Evolutionary conservation across 176 grass and related monocot genomes (phyloP), one percentile per base, ranked within the genome.

Genomic region (Alopecurus myosuroides): DNA sequence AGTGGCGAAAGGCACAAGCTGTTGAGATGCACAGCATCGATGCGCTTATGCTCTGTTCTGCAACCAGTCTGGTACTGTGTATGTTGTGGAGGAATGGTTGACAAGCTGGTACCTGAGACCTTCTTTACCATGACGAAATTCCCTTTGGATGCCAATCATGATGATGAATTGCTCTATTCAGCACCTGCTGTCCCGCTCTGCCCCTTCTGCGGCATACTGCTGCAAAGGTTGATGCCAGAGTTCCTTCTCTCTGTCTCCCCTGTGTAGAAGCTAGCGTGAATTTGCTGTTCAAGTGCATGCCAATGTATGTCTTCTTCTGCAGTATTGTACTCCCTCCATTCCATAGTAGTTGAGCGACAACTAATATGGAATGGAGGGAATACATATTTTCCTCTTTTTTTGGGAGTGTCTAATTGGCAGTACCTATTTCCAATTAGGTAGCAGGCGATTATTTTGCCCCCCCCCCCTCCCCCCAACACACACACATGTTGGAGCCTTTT

Each of bases 191-290:
- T 61, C 28, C 84, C 93, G 12, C 39, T 77, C 15, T 92, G 93
- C 33, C 93, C 93, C 25, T 88, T 90, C 26, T 92, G 93, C 36
- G 89, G 90, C 52, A 77, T 94, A 83, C 63, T 90, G 82, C 65
- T 94, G 76, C 87, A 92, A 70, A 94, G 82, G 82, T 40, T 81
- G 3, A 70, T 88, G 75, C 93, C 90, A 4, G 93, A 86, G n/a
- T 95, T 95, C 82, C 74, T 92, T 15, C 82, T 84, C 14, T 86
- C 88, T 1, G n/a, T 85, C 40, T 88, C 39, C 71, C 90, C 88
- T 9, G 82, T 95, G n/a, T 95, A 94, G 70, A 84, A 75, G 82
- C 55, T 37, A 84, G 69, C 63, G 12, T 28, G 75, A 5, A 9
- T 74, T 33, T 19, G 37, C 12, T 23, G 70, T 37, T 29, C 37